These are phyloP conservation scores for Clavispora santaluciae DNA, from an alignment of 805 yeast species.

Conservation along the genomic window DNA sequence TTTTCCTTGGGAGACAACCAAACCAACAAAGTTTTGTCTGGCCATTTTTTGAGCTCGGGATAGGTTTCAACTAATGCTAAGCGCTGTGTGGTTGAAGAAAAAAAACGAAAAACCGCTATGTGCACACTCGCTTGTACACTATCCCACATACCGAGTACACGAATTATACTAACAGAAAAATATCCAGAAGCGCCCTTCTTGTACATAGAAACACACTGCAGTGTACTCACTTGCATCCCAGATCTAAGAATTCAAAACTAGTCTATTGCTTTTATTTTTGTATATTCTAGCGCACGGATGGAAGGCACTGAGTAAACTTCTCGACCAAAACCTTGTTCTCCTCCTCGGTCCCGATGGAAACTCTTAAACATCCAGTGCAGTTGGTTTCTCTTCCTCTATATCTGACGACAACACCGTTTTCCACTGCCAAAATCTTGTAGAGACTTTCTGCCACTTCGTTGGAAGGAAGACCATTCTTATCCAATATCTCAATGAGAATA, in stretches of 20 bases:
- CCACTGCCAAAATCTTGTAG: constrained; percentile 66
- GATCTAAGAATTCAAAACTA: neutral
- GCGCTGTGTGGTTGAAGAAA: constrained; percentile 1
- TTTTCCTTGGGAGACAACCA: constrained; percentile 92
- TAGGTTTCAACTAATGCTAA: neutral
- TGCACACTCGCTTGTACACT: constrained; percentile 1
- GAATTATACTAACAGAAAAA: neutral
- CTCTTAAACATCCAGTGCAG: constrained; percentile 81
- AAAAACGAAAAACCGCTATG: constrained; percentile 3
- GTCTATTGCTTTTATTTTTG: neutral
- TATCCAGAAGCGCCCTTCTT: too few relatives aligned
- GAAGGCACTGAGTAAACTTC: constrained; percentile 35
- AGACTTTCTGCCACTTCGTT: constrained; percentile 61
- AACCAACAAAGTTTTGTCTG: constrained; percentile 84
- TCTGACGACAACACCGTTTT: constrained; percentile 77
- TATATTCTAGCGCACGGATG: neutral
- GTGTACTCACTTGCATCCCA: too few relatives aligned
- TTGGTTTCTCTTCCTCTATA: constrained; percentile 89
- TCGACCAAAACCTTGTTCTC: constrained; percentile 62
- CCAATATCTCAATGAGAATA: constrained; percentile 66
- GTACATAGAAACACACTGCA: too few relatives aligned
- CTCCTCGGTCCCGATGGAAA: constrained; percentile 77
- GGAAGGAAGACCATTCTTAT: constrained; percentile 57
- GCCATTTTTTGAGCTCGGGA: constrained; percentile 49
- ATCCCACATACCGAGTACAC: too few relatives aligned